Conservation (phyloP, 306 rosid genomes). For the Senna tora region DNA sequence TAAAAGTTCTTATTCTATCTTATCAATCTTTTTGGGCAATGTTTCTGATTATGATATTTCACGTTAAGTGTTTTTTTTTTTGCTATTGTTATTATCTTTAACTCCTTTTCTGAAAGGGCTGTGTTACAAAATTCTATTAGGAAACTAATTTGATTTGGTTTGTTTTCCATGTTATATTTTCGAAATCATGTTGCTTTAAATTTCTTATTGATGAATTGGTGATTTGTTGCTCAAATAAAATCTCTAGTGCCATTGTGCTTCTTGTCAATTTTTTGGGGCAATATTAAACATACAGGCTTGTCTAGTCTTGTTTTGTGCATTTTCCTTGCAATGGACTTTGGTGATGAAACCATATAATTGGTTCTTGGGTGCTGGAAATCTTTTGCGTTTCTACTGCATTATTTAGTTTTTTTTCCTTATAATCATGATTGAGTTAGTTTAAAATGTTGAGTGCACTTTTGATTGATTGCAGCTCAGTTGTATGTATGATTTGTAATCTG, state of each 20-base stretch:
- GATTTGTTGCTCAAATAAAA: neutral
- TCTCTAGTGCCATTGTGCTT: neutral
- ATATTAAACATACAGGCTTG: too few species aligned
- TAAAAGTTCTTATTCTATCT: neutral
- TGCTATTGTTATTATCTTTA: neutral
- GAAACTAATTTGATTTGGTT: slow-evolving; percentile 3
- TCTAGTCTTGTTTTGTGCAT: neutral
- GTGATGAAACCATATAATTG: neutral
- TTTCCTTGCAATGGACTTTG: neutral
- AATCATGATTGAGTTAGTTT: neutral
- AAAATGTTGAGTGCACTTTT: slow-evolving; percentile 1
- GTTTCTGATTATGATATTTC: neutral
- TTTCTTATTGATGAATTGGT: neutral
- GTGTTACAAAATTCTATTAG: neutral
- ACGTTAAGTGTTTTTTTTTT: neutral
- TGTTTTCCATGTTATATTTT: neutral
- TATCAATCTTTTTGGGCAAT: neutral
- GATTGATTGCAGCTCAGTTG: slow-evolving; percentile 13
- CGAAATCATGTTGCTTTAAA: neutral
- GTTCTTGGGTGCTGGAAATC: neutral
- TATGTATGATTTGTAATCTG: slow-evolving; percentile 23
- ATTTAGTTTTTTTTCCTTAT: neutral
- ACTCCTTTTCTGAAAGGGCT: slow-evolving; percentile 1
- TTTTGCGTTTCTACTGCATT: neutral
- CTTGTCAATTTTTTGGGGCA: too few species aligned